Conservation (phyloP, 495 filamentous ascomycete species). For the Sabuloglossum arenarium region DNA sequence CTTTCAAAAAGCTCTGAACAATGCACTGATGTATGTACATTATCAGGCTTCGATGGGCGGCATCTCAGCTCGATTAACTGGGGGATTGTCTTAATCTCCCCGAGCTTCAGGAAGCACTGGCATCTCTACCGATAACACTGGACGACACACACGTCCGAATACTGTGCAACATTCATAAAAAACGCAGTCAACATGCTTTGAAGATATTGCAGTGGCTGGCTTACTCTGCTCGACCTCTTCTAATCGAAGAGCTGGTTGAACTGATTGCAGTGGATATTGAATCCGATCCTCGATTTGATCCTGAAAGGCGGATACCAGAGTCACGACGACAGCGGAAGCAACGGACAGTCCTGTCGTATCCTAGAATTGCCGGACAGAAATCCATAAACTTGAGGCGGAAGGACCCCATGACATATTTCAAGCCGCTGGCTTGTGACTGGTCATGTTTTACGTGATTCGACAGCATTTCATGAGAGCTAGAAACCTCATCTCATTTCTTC, state of each 20-base stretch:
- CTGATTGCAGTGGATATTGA: slow-evolving; percentile 4
- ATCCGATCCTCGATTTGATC: slow-evolving; percentile 1
- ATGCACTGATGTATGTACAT: not conserved
- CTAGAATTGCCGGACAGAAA: too few relatives aligned
- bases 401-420: too few relatives aligned
- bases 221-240: slow-evolving; percentile 8
- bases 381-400: too few relatives aligned
- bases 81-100: slow-evolving; percentile 3
- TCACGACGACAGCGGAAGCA: slow-evolving; percentile 1
- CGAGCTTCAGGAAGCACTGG: slow-evolving; percentile 3
- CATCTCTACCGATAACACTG: slow-evolving; percentile 6
- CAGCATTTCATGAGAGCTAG: too few relatives aligned
- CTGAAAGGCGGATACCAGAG: slow-evolving; percentile 1
- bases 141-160: slow-evolving; percentile 14
- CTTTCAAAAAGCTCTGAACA: too few relatives aligned
- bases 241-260: slow-evolving; percentile 7
- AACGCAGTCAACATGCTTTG: slow-evolving; percentile 2
- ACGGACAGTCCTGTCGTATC: too few relatives aligned
- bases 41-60: slow-evolving; percentile 12
- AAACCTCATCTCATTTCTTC: too few relatives aligned
- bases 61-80: slow-evolving; percentile 11
- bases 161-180: slow-evolving; percentile 5
- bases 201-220: slow-evolving; percentile 9
- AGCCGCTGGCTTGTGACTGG: too few relatives aligned
- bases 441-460: too few relatives aligned